Percentiles rank a stretch among this genome's conserved stretches.
Conservation (phyloP, 1,284 basidiomycete genomes). For the Taiwanofungus camphoratus region DNA sequence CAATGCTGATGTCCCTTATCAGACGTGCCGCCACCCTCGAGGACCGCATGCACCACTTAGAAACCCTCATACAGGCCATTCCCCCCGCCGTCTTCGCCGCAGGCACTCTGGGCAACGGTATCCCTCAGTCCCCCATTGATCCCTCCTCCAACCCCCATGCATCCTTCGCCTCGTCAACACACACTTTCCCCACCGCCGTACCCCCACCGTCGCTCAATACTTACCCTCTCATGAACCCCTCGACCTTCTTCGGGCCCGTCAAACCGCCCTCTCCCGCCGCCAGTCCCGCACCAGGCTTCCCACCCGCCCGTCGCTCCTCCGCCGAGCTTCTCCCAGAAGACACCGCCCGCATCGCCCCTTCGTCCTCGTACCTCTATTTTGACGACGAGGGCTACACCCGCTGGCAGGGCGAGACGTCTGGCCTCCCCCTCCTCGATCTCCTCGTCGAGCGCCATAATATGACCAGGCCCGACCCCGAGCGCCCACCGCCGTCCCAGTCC, state of each 20-base stretch:
- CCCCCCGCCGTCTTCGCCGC: slow-evolving; percentile 72
- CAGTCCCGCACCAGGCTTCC: slow-evolving; percentile 34
- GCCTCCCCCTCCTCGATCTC: slow-evolving; percentile 78
- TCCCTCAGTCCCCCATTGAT: slow-evolving; percentile 24
- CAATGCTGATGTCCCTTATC: neutral
- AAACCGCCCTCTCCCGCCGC: slow-evolving; percentile 36
- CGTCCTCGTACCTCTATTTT: slow-evolving; percentile 74
- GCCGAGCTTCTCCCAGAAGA: slow-evolving; percentile 40
- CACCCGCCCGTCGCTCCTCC: slow-evolving; percentile 29
- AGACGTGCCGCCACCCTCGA: slow-evolving; percentile 75
- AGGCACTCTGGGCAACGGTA: slow-evolving; percentile 31
- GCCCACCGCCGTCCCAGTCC: slow-evolving; percentile 18
- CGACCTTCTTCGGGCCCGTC: slow-evolving; percentile 60
- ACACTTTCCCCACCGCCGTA: slow-evolving; percentile 56
- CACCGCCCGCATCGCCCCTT: slow-evolving; percentile 52
- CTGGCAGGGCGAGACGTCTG: slow-evolving; percentile 88
- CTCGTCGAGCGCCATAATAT: slow-evolving; percentile 54
- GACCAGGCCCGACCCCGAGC: slow-evolving; percentile 31
- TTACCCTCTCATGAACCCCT: slow-evolving; percentile 72
- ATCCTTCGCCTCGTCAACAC: slow-evolving; percentile 44
- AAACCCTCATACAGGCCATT: slow-evolving; percentile 75
- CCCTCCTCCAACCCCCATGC: slow-evolving; percentile 42
- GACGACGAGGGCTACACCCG: slow-evolving; percentile 79
- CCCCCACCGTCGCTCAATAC: slow-evolving; percentile 71
- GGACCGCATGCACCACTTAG: slow-evolving; percentile 79